Evolutionary conservation across 345 rosid genomes (phyloP), one percentile per base, ranked within the genome.

Genomic region (Laguncularia racemosa): DNA sequence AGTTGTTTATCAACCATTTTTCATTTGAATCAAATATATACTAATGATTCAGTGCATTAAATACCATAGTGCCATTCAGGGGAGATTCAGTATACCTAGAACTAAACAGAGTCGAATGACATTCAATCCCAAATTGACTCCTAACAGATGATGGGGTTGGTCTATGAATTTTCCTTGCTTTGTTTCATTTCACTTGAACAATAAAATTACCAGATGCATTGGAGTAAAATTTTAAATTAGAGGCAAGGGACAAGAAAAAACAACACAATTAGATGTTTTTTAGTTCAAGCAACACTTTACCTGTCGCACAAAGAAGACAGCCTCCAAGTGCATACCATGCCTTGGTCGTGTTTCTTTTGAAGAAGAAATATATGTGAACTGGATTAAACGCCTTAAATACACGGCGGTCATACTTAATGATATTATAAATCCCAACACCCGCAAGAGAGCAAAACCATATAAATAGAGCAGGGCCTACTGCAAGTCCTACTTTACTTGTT

Each of bases 301-400:
- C 97, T 78, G 99, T 90, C 67, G 90, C 99, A 70, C 97, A 87
- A 51, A 93, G 95, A 73, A 93, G 79, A 83, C 99, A 93, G 64
- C 99, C 97, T 55, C 99, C 99, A 45, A 93, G 97, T 6, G 99
- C 84, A 68, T 71, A 85, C 99, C 97, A 93, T 47, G 95, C 99
- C 61, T 82, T 82, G 47, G 67, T 61, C 40, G 97, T 81, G 74
- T 93, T 90, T 73, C 96, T 74, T 78, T 93, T 71, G 84, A 89
- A 93, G 74, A 75, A 93, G 68, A 59, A 82, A 81, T 89, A 93
- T 70, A 93, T 84, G 61, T 93, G 82, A 70, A 84, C 56, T 19
- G 99, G 99, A 78, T 89, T 93, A 68, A 93, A 89, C 57, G 99
- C 99, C 70, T 71, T 78, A 57, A 76, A 72, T 63, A 93, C 97